phyloP scores from a whole-genome alignment of 2,329 filamentous ascomycete genomes.

The Aphanoascus verrucosus region DNA sequence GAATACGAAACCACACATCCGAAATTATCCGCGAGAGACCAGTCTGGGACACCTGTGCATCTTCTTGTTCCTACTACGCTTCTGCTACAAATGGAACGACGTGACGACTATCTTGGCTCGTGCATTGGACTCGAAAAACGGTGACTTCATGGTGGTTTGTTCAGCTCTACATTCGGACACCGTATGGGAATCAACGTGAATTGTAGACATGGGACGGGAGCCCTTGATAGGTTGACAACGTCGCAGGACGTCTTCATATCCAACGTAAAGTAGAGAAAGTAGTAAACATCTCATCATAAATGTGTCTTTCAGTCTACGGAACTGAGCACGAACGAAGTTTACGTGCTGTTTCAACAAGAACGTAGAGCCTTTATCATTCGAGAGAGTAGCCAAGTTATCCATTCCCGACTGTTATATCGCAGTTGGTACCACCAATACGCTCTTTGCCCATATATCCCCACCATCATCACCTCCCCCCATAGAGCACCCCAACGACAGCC shows the following conservation, averaged over 20 bases:
- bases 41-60: background rate
- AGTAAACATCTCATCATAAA: too few species aligned
- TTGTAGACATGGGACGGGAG: background rate
- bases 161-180: too few species aligned
- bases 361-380: background rate
- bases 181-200: background rate
- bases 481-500: conserved; percentile 27
- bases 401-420: background rate
- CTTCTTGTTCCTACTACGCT: background rate
- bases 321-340: background rate
- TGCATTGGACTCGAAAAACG: background rate
- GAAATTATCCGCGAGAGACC: background rate
- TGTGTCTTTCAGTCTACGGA: too few species aligned
- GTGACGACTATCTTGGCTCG: background rate
- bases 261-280: too few species aligned
- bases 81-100: background rate
- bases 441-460: background rate
- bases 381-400: background rate
- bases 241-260: too few species aligned
- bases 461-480: background rate
- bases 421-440: background rate
- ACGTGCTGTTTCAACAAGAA: background rate
- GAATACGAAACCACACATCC: conserved; percentile 5
- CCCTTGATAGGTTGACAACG: background rate
- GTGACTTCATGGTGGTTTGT: too few species aligned